Evolutionary conservation across 164 flowering plant species (phyloP), one percentile per base, ranked within the genome.

Genomic region (Kingdonia uniflora): DNA sequence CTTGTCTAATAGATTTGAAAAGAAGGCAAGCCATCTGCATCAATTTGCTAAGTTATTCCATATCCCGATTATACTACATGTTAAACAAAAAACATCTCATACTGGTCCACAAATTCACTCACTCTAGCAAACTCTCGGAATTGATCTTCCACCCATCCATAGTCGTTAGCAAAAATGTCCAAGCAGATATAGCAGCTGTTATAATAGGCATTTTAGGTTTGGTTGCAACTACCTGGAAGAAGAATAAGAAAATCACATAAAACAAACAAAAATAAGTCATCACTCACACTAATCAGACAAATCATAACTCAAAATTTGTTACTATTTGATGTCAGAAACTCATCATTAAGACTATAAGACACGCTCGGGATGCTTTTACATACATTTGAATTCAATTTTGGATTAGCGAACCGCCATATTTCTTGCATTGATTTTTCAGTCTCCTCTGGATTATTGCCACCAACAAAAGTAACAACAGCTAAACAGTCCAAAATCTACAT

Each of bases 101-200:
- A 10, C 6, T n/a, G n/a, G n/a, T n/a, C n/a, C 25, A 59, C 19
- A 33, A 37, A 4, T 13, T 19, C 47, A 72, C 95, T 77, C 53
- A 92, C 99, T 74, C 89, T 64, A 73, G 87, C 91, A 86, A 86
- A 57, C 57, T 43, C 68, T 76, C 80, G 14, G 85, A 67, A 57
- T 75, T 71, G 19, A 78, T 68, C 13, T 60, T 74, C 75, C 74
- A 61, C 23, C 71, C 71, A 65, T 71, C 76, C 69, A 82, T 59
- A 43, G 80, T 78, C 19, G 95, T 74, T 26, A 88, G 75, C 55
- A 92, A 87, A 69, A 92, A 88, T 24, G 95, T 59, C 96, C 99
- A 88, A 54, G 96, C 77, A 66, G 96, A 85, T 48, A 86, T 80
- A 40, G 79, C 75, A 1, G 84, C 74, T 40, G 87, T 59, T 49